Percentiles rank a stretch among this genome's conserved stretches.
Conservation (phyloP, 1,284 basidiomycete species). For the Puccinia coronata region DNA sequence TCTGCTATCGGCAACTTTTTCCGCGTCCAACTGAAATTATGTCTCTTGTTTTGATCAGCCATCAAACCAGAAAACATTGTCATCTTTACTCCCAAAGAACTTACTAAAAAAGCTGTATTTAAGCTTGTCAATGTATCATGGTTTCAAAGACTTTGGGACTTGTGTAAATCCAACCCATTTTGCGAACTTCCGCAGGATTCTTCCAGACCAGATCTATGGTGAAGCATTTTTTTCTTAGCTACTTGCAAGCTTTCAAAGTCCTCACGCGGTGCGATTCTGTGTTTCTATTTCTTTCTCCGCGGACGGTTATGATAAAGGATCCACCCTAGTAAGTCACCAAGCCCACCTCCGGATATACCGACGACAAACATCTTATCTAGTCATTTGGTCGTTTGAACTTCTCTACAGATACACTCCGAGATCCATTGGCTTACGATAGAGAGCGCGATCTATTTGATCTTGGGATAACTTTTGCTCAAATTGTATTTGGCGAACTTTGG, state of each 20-base stretch:
- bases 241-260: neutral
- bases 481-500: slow-evolving; percentile 55
- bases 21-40: neutral
- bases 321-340: slow-evolving; percentile 27
- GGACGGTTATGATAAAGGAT: slow-evolving; percentile 24
- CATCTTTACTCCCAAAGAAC: slow-evolving; percentile 24
- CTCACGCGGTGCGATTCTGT: neutral
- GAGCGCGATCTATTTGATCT: slow-evolving; percentile 58
- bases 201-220: slow-evolving; percentile 36
- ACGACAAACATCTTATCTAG: neutral
- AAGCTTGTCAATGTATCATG: slow-evolving; percentile 40
- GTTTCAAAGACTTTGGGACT: slow-evolving; percentile 44
- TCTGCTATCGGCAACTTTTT: neutral
- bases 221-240: neutral
- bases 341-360: neutral
- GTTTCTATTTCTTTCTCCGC: neutral
- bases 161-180: slow-evolving; percentile 48
- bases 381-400: neutral
- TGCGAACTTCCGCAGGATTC: slow-evolving; percentile 23
- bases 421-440: slow-evolving; percentile 54
- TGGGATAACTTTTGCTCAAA: slow-evolving; percentile 56
- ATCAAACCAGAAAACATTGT: slow-evolving; percentile 47
- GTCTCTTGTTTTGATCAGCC: slow-evolving; percentile 10
- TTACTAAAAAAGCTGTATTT: neutral
- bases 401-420: slow-evolving; percentile 54